Evolutionary conservation across 257 asterid species (phyloP), one percentile per base, ranked within the genome.

Genomic region (Solanum bulbocastanum): DNA sequence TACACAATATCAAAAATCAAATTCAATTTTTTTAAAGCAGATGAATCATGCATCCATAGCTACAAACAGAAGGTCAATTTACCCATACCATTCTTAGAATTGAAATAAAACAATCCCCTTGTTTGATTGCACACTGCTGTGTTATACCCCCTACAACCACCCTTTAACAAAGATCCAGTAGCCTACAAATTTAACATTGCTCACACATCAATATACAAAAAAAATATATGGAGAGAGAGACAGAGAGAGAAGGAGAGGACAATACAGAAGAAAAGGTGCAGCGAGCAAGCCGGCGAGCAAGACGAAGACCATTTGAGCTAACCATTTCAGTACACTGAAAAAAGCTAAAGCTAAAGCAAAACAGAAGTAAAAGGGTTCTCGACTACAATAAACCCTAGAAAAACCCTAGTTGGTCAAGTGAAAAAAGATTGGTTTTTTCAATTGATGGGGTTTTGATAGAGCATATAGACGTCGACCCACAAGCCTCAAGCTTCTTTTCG

Each of bases 91-190:
- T 92, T 90, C 73, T 91, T 91, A 20, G 32, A 88, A 83, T 89
- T 89, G 44, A 90, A 79, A 86, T 83, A 85, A 65, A 71, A 56
- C 88, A 87, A 88, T 33, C 89, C 35, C 88, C 89, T 76, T 40
- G 90, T 39, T 44, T 91, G 93, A 89, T 89, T 90, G 87, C 83
- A 86, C 40, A 84, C 44, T 22, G 87, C 87, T 9, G 96, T 92
- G 89, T 91, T 89, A 87, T 90, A 95, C 85, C 91, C 90, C 90
- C 98, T 93, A 88, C 81, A 85, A n/a, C 93, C 91, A 71, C 90
- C 92, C 83, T 89, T 90, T 89, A 85, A 88, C 49, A 88, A 73
- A 72, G 91, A 89, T 87, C 91, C 91, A 87, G 87, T 83, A 56
- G 93, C 82, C 97, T 94, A 90, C 87, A 90, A 58, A 36, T 73